These are phyloP conservation scores for Emmonsiellopsis sp. DNA, from an alignment of 2,329 filamentous ascomycete species.

Conservation along the genomic window DNA sequence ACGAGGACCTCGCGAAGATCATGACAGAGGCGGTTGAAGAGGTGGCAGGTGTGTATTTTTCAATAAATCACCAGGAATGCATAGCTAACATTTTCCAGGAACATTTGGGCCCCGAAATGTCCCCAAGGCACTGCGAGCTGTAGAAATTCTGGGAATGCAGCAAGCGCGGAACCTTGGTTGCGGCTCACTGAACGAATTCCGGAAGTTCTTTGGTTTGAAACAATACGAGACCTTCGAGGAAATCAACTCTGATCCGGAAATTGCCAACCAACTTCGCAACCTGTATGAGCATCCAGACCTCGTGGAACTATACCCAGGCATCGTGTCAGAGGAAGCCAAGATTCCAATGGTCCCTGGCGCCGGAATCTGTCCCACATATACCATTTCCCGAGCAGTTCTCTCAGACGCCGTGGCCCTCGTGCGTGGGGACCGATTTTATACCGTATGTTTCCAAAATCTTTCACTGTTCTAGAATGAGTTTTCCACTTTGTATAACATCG, in stretches of 20 bases:
- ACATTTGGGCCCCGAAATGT: conserved; percentile 59
- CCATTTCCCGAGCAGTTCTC: conserved; percentile 32
- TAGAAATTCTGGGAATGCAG: conserved; percentile 72
- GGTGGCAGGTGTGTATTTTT: conserved; percentile 50
- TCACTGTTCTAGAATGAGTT: no score
- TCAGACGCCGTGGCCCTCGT: conserved; percentile 37
- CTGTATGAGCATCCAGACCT: conserved; percentile 56
- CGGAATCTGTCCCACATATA: conserved; percentile 31
- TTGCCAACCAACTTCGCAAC: conserved; percentile 47
- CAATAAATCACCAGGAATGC: background rate
- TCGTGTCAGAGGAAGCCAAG: conserved; percentile 42
- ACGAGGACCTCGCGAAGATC: conserved; percentile 61
- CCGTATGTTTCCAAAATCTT: conserved; percentile 13
- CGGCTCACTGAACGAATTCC: conserved; percentile 45
- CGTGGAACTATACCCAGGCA: conserved; percentile 61
- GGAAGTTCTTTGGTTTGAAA: conserved; percentile 53
- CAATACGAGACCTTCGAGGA: conserved; percentile 49
- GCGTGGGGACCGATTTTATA: conserved; percentile 33
- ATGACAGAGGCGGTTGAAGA: conserved; percentile 59
- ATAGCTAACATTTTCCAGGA: conserved; percentile 5
- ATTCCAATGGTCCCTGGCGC: conserved; percentile 28
- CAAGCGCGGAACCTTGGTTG: conserved; percentile 60
- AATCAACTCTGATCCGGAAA: conserved; percentile 50
- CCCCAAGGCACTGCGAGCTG: conserved; percentile 60
- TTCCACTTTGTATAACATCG: background rate